Percentiles rank a stretch among this genome's conserved stretches.
phyloP scores from a whole-genome alignment of 805 yeast species.

The Spathaspora gorwiae region DNA sequence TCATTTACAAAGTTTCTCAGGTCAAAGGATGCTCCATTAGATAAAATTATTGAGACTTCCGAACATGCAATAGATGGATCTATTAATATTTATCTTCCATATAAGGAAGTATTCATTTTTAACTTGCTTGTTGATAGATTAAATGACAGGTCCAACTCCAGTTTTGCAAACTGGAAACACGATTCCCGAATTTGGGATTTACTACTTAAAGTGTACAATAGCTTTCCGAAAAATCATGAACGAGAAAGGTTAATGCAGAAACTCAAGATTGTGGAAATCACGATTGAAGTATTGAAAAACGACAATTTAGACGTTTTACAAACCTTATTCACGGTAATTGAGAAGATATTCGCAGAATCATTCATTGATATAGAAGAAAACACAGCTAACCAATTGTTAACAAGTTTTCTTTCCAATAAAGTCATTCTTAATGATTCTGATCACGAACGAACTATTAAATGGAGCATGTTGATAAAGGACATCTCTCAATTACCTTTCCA shows the following conservation, averaged over 20 bases:
- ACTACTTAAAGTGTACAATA: slow-evolving; percentile 37
- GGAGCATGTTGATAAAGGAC: slow-evolving; percentile 22
- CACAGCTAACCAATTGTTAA: slow-evolving; percentile 21
- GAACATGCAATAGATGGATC: slow-evolving; percentile 27
- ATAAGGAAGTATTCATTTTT: slow-evolving; percentile 48
- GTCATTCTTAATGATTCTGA: not conserved
- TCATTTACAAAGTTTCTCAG: slow-evolving; percentile 55
- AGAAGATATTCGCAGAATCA: slow-evolving; percentile 15
- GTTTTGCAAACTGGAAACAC: slow-evolving; percentile 39
- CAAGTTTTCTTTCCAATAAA: slow-evolving; percentile 12
- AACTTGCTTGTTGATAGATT: slow-evolving; percentile 60
- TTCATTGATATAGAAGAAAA: slow-evolving; percentile 32
- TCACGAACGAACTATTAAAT: slow-evolving; percentile 6
- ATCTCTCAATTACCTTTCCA: slow-evolving; percentile 20
- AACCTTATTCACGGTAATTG: slow-evolving; percentile 3
- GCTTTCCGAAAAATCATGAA: slow-evolving; percentile 17
- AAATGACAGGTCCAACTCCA: slow-evolving; percentile 42
- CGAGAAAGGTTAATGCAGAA: slow-evolving; percentile 24
- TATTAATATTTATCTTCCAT: slow-evolving; percentile 47
- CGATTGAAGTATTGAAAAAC: slow-evolving; percentile 9
- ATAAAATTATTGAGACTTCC: slow-evolving; percentile 36
- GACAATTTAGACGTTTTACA: slow-evolving; percentile 9
- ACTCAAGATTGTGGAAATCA: slow-evolving; percentile 33
- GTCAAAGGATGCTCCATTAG: slow-evolving; percentile 43
- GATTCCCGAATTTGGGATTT: slow-evolving; percentile 47